Evolutionary conservation across 1,284 basidiomycete species (phyloP), one percentile per base, ranked within the genome.

Genomic region (Abortiporus biennis): DNA sequence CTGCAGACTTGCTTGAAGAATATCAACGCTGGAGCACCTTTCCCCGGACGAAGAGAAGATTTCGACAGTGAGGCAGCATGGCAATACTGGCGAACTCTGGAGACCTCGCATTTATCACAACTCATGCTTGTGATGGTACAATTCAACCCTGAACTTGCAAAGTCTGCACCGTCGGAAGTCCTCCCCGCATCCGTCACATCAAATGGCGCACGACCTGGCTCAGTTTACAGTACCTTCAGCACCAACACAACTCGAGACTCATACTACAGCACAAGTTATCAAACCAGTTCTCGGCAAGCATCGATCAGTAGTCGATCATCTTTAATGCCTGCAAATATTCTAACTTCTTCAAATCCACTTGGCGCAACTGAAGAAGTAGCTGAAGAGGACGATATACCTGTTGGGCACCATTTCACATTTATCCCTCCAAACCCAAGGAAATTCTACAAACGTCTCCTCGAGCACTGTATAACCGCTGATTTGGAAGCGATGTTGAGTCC

Each of bases 341-440:
- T 50, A 42, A 55, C 51, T 43, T 56, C 48, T 55, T 72, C 56
- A 20, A 51, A 64, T 42, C 65, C 68, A 3, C 69, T 73, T 36
- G 58, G 57, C 2, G 27, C 27, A 8, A n/a, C 8, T 29, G 27
- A n/a, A 9, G 27, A n/a, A 29, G 27, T 29, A 29, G 27, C 9
- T n/a, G 27, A 29, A 9, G 85, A 87, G 47, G 85, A 86, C 6
- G 82, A 85, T 42, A 66, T 84, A 32, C 73, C 73, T 36, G 74
- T 76, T 35, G 82, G 84, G 20, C 78, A 83, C 51, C 69, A 84
- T 54, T 89, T 92, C 65, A 88, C 88, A 0, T 98, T 82, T 61
- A 91, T 98, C 46, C 95, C 95, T 0, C 82, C 90, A 2, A 91
- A 92, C 57, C 88, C 94, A 2, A 80, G 79, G 54, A 82, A 79